phyloP scores from a whole-genome alignment of 441 rosid species.

The Geranium incanum region DNA sequence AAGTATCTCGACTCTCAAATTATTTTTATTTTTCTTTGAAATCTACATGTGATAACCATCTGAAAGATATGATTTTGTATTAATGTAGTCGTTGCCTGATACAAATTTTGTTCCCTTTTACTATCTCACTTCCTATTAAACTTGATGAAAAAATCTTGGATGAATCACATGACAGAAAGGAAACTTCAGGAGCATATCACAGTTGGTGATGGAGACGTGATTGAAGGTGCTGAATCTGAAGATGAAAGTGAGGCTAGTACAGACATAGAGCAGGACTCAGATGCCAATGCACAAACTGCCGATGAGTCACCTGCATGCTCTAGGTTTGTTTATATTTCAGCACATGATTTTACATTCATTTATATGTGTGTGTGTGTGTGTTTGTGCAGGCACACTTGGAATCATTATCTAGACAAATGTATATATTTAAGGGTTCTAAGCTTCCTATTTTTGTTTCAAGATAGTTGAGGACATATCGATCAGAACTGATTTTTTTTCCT shows the following conservation, averaged over 20 bases:
- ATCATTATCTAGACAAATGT: too few relatives aligned
- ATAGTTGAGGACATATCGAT: too few relatives aligned
- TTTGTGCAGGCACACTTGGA: too few relatives aligned
- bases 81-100: neutral
- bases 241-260: conserved; percentile 38
- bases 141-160: conserved; percentile 26
- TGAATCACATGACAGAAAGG: conserved; percentile 22
- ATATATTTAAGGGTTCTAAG: too few relatives aligned
- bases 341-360: neutral
- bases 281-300: conserved; percentile 25
- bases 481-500: too few relatives aligned
- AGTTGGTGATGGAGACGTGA: conserved; percentile 18
- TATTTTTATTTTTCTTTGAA: neutral
- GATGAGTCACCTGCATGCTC: conserved; percentile 24
- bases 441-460: too few relatives aligned
- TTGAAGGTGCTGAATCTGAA: conserved; percentile 36
- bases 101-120: conserved; percentile 2
- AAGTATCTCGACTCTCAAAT: neutral
- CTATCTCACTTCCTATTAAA: conserved; percentile 19
- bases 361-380: neutral
- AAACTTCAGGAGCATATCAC: conserved; percentile 18
- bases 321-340: conserved; percentile 30
- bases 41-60: neutral
- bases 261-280: conserved; percentile 39
- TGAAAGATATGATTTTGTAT: neutral